A percentile compares a stretch with the other conserved stretches of the same genome.
phyloP scores from a whole-genome alignment of 441 rosid genomes.

The Adansonia grandidieri region DNA sequence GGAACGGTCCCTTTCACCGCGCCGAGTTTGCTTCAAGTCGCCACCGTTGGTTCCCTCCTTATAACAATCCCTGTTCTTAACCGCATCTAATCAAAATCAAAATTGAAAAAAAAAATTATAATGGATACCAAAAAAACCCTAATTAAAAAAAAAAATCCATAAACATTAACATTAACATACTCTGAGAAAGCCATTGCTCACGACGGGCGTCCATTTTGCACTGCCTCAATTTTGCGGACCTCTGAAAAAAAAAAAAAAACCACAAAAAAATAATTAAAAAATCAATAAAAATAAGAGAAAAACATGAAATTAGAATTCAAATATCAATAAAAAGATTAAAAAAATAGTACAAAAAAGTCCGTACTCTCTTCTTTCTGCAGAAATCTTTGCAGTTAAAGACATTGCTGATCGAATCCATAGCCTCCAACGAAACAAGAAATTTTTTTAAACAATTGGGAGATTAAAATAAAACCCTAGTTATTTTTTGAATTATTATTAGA shows the following conservation, averaged over 20 bases:
- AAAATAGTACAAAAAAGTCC: background rate
- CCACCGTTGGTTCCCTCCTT: slow-evolving; percentile 46
- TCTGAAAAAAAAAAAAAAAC: slow-evolving; percentile 38
- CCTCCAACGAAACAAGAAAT: no score
- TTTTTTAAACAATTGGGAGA: no score
- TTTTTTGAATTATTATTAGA: no score
- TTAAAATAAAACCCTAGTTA: no score
- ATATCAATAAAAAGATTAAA: background rate
- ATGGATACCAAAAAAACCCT: no score
- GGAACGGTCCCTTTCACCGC: slow-evolving; percentile 39
- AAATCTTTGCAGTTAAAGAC: slow-evolving; percentile 58
- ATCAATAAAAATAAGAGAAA: background rate
- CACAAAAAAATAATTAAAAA: background rate
- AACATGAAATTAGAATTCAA: background rate
- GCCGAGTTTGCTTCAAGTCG: slow-evolving; percentile 22
- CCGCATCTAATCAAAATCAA: slow-evolving; percentile 45
- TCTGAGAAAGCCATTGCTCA: slow-evolving; percentile 97
- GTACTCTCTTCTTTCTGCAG: slow-evolving; percentile 77
- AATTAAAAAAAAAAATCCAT: background rate
- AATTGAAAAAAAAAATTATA: slow-evolving; percentile 8
- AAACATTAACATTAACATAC: slow-evolving; percentile 38
- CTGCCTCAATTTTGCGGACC: slow-evolving; percentile 91
- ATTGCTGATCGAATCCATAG: slow-evolving; percentile 53
- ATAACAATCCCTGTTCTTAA: slow-evolving; percentile 49
- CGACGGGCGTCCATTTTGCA: slow-evolving; percentile 92